These are phyloP conservation scores for Onygenales sp. DNA, from an alignment of 2,329 filamentous ascomycete genomes.

Conservation along the genomic window DNA sequence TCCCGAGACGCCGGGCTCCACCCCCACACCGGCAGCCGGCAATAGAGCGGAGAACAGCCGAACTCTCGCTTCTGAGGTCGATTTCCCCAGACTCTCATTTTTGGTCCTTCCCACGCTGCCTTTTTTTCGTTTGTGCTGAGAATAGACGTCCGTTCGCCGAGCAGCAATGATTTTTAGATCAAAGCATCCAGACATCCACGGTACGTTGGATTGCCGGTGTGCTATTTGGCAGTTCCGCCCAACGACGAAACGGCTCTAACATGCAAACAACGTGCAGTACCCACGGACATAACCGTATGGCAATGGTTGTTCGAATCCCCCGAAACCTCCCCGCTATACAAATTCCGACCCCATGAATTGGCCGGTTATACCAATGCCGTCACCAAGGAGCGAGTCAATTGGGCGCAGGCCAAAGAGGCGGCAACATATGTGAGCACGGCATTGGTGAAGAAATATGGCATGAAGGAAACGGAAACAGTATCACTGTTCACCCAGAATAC, in stretches of 20 bases:
- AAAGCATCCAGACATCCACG: slow-evolving; percentile 1
- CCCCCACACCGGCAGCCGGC: too few relatives aligned
- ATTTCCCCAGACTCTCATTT: background rate
- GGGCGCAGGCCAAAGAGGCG: slow-evolving; percentile 43
- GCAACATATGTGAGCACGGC: slow-evolving; percentile 51
- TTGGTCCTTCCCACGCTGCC: background rate
- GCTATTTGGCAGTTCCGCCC: background rate
- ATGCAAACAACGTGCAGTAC: slow-evolving; percentile 30
- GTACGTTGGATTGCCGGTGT: background rate
- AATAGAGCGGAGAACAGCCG: too few relatives aligned
- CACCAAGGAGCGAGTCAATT: slow-evolving; percentile 49
- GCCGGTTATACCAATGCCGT: slow-evolving; percentile 47
- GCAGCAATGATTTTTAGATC: slow-evolving; percentile 1
- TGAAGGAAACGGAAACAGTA: slow-evolving; percentile 45
- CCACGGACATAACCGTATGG: slow-evolving; percentile 47
- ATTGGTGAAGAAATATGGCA: slow-evolving; percentile 44
- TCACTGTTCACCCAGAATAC: slow-evolving; percentile 52
- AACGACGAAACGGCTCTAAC: too few relatives aligned
- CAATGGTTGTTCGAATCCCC: slow-evolving; percentile 49
- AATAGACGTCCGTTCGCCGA: background rate
- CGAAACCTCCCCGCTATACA: slow-evolving; percentile 38
- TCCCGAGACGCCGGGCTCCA: too few relatives aligned
- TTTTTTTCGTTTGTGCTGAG: background rate
- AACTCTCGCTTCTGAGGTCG: too few relatives aligned
- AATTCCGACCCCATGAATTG: slow-evolving; percentile 29